These are phyloP conservation scores for Solanum habrochaites DNA, from an alignment of 257 asterid genomes.

Conservation along the genomic window DNA sequence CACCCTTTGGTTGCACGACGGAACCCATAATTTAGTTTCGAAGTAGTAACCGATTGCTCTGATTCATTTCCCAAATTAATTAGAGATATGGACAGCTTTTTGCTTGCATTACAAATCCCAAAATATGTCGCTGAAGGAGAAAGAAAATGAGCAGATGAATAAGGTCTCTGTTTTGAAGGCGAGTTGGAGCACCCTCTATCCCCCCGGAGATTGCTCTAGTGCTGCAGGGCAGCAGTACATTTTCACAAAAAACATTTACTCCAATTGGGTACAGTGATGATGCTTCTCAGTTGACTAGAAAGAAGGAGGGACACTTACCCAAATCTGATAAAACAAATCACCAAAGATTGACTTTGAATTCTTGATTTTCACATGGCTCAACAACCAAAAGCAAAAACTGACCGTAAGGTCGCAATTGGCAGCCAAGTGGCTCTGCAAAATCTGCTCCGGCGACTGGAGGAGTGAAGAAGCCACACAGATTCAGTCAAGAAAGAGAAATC, in stretches of 20 bases:
- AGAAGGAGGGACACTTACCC: background rate
- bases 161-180: conserved; percentile 10
- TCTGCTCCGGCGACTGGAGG: background rate
- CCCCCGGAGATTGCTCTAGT: too few relatives aligned
- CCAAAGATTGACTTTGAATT: background rate
- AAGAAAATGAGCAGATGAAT: background rate
- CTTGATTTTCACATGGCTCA: background rate
- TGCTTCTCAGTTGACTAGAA: background rate
- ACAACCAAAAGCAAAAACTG: background rate
- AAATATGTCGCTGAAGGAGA: background rate
- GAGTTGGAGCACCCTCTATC: too few relatives aligned
- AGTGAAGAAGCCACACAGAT: background rate
- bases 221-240: conserved; percentile 1
- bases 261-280: background rate
- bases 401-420: background rate
- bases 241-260: background rate
- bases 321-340: background rate
- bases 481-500: background rate
- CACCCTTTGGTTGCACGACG: conserved; percentile 25
- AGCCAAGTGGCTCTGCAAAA: background rate
- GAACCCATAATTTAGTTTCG: conserved; percentile 20
- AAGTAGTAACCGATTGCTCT: conserved; percentile 4
- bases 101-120: background rate
- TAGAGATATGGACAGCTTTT: conserved; percentile 23
- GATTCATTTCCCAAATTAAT: conserved; percentile 12